phyloP scores from a whole-genome alignment of 1,284 basidiomycete genomes.

The Pseudozyma pruni region DNA sequence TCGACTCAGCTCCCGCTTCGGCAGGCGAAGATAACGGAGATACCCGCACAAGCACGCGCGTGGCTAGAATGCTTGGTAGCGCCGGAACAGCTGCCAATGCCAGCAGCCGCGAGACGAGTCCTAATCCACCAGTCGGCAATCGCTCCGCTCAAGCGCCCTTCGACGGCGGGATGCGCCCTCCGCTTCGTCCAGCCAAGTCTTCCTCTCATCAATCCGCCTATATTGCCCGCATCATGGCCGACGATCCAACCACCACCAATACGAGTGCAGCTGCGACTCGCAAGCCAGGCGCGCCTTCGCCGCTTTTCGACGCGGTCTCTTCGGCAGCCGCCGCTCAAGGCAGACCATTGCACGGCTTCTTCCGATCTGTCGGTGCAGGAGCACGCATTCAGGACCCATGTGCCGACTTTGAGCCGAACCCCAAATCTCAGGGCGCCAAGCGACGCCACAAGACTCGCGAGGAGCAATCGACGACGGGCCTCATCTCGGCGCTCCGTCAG shows the following conservation, averaged over 20 bases:
- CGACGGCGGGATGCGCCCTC: conserved; percentile 23
- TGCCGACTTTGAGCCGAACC: conserved; percentile 38
- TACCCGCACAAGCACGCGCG: conserved; percentile 21
- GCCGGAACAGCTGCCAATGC: conserved; percentile 8
- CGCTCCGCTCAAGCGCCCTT: conserved; percentile 5
- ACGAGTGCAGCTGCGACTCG: conserved; percentile 10
- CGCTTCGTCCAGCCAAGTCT: conserved; percentile 28
- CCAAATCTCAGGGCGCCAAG: conserved; percentile 35
- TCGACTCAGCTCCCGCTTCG: conserved; percentile 41
- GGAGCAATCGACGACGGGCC: conserved; percentile 64
- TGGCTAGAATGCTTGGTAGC: conserved; percentile 44
- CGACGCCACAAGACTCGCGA: conserved; percentile 38
- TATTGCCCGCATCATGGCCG: conserved; percentile 47
- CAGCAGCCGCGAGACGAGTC: conserved; percentile 48
- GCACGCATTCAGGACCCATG: conserved; percentile 18
- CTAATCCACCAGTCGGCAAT: conserved; percentile 21
- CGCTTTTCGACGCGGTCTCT: conserved; percentile 25
- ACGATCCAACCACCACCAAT: conserved; percentile 19
- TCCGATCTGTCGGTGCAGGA: conserved; percentile 23
- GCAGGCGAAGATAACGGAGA: conserved; percentile 50
- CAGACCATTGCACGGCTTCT: conserved; percentile 28
- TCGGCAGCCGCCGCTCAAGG: conserved; percentile 24
- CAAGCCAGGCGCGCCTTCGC: conserved; percentile 24
- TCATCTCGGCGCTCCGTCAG: conserved; percentile 76
- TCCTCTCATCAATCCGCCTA: conserved; percentile 45